Base-by-base conservation (phyloP, 176 grass and related monocot genomes). In the Eleusine indica region DNA sequence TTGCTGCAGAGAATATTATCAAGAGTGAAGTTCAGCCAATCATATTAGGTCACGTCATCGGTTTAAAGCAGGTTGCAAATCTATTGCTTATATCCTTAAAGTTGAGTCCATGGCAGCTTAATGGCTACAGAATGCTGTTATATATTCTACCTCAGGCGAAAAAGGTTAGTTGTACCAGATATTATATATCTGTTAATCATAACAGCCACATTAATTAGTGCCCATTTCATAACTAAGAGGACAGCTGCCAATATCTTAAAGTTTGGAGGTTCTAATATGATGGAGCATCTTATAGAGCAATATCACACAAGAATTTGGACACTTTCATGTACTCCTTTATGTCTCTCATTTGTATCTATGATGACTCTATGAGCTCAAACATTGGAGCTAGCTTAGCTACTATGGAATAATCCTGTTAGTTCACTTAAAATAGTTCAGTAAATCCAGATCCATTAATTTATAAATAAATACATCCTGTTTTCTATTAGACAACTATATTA, bases 101-200 rank as follows among this genome's bases (percentile, higher is more conserved):
- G 72, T 72, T 29, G 56, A 86, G 41, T 21, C 75, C 17, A 63
- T 64, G 42, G 87, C 57, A 60, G 54, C 63, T 68, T 84, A 61
- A 29, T 16, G 82, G 62, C 81, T 84, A 89, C 70, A 84, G n/a
- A 65, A 81, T 85, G 63, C 52, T 80, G 64, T 72, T 85, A 76
- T 40, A 86, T 89, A 76, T 86, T 86, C 78, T 66, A 66, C 66
- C 53, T 58, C 49, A 9, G 19, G 58, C 29, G 8, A 4, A n/a
- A 73, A 64, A 18, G 64, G 51, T 1, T 56, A 17, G 30, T 9
- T 22, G 17, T 38, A 37, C 47, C 6, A 79, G 25, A 86, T 75
- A 83, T 70, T 87, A 68, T 3, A 44, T 83, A 18, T 70, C 0
- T 29, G 9, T 46, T 75, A 83, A 87, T 79, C 75, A 79, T 74